Percentiles rank a stretch among this genome's conserved stretches.
Evolutionary conservation across 176 grass and related monocot species (phyloP).

Genomic region (Chloris gayana): DNA sequence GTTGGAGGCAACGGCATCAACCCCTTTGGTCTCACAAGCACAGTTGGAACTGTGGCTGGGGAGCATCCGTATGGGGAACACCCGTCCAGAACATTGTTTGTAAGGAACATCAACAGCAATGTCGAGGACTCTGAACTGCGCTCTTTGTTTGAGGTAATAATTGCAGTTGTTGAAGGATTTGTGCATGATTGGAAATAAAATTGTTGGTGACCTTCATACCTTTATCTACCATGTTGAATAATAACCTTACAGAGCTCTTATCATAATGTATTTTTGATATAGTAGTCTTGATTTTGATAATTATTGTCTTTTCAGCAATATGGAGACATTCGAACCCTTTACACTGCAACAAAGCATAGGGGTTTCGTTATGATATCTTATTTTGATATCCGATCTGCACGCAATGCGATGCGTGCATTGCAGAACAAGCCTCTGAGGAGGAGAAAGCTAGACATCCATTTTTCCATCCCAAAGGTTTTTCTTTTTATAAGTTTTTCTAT

Average conservation of each 20-base stretch:
- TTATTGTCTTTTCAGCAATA: constrained; percentile 68
- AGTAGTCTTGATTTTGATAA: constrained; percentile 3
- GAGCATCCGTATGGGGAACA: constrained; percentile 96
- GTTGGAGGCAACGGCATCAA: constrained; percentile 58
- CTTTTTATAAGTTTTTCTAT: constrained; percentile 11
- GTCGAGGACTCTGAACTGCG: constrained; percentile 87
- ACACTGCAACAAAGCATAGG: constrained; percentile 90
- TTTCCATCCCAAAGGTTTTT: constrained; percentile 88
- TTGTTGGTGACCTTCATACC: constrained; percentile 17
- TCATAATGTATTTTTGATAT: not conserved
- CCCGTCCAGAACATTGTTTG: constrained; percentile 96
- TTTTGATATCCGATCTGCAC: constrained; percentile 86
- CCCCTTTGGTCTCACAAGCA: constrained; percentile 65
- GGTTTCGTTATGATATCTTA: constrained; percentile 98
- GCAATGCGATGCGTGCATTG: constrained; percentile 74
- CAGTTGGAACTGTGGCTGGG: constrained; percentile 64
- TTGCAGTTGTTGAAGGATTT: constrained; percentile 20
- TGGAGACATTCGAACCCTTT: constrained; percentile 84
- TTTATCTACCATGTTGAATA: constrained; percentile 17
- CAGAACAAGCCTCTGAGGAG: constrained; percentile 89
- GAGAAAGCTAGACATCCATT: constrained; percentile 94
- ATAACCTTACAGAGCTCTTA: not conserved
- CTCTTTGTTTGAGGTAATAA: constrained; percentile 91
- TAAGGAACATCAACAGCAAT: constrained; percentile 98
- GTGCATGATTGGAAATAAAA: not conserved